These are phyloP conservation scores for Aegilops sharonensis DNA, from an alignment of 176 grass and related monocot genomes.

Conservation along the genomic window DNA sequence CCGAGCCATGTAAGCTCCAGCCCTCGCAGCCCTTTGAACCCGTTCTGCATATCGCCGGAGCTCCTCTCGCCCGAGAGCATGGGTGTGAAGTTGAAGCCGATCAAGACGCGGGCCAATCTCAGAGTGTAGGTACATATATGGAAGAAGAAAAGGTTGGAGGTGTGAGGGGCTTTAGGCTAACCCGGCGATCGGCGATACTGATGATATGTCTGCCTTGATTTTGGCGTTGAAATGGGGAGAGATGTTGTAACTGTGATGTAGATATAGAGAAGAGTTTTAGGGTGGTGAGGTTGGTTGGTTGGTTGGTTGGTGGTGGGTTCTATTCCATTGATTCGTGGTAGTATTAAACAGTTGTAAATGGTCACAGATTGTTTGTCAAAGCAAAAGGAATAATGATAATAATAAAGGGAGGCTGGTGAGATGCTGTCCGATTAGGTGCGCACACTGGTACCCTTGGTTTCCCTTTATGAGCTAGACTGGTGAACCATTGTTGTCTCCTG, in stretches of 20 bases:
- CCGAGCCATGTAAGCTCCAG: constrained; percentile 67
- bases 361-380: constrained; percentile 50
- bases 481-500: constrained; percentile 6
- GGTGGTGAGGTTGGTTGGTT: constrained; percentile 9
- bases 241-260: constrained; percentile 42
- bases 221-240: constrained; percentile 46
- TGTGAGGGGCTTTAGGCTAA: constrained; percentile 12
- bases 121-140: constrained; percentile 40
- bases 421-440: constrained; percentile 28
- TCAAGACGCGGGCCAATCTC: constrained; percentile 69
- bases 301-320: constrained; percentile 19
- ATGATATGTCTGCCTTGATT: constrained; percentile 37
- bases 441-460: neutral
- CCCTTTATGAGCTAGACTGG: constrained; percentile 18
- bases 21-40: constrained; percentile 71
- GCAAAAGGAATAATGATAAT: constrained; percentile 37
- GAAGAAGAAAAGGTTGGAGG: neutral
- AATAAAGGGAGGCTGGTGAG: constrained; percentile 26
- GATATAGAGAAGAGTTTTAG: constrained; percentile 35
- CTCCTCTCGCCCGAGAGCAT: constrained; percentile 96
- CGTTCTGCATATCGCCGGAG: constrained; percentile 71
- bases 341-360: constrained; percentile 72
- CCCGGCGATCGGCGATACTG: neutral
- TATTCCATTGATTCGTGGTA: constrained; percentile 54
- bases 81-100: constrained; percentile 95